Conservation (phyloP, 805 yeast species). For the Sporopachydermia quercuum region DNA sequence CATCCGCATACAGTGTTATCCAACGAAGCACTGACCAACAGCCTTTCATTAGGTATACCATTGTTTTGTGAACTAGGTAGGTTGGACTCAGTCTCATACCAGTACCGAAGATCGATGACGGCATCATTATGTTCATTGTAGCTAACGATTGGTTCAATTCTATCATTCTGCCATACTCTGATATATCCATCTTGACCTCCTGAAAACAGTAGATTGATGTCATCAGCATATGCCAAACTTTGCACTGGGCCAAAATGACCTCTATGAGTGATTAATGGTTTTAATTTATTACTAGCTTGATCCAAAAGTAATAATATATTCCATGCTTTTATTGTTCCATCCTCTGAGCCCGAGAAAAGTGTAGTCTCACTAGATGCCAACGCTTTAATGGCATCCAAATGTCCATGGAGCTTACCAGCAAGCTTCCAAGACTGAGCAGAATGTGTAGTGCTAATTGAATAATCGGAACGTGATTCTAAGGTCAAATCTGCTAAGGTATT, state of each 20-base stretch:
- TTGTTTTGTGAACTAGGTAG: too few relatives aligned
- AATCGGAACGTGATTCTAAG: neutral
- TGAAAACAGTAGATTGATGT: slow-evolving; percentile 8
- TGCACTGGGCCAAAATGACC: slow-evolving; percentile 11
- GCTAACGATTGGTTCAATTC: slow-evolving; percentile 5
- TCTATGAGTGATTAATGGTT: slow-evolving; percentile 5
- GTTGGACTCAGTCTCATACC: too few relatives aligned
- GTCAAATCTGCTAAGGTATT: neutral
- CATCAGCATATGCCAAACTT: slow-evolving; percentile 8
- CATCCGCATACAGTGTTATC: too few relatives aligned
- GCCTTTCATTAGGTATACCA: too few relatives aligned
- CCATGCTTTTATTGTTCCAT: slow-evolving; percentile 11
- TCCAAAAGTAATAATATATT: slow-evolving; percentile 4
- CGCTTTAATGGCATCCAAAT: slow-evolving; percentile 1
- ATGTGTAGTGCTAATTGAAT: too few relatives aligned
- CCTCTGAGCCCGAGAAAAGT: slow-evolving; percentile 11
- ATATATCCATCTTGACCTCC: slow-evolving; percentile 11
- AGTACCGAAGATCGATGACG: slow-evolving; percentile 9
- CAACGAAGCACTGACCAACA: too few relatives aligned
- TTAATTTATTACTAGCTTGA: slow-evolving; percentile 2
- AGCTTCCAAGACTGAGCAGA: neutral
- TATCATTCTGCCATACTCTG: slow-evolving; percentile 8
- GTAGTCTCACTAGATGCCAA: slow-evolving; percentile 7
- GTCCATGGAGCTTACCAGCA: neutral
- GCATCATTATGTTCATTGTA: slow-evolving; percentile 8